A percentile compares a stretch with the other conserved stretches of the same genome.
Evolutionary conservation across 2,329 filamentous ascomycete genomes (phyloP).

Genomic region (Exophiala sp.): DNA sequence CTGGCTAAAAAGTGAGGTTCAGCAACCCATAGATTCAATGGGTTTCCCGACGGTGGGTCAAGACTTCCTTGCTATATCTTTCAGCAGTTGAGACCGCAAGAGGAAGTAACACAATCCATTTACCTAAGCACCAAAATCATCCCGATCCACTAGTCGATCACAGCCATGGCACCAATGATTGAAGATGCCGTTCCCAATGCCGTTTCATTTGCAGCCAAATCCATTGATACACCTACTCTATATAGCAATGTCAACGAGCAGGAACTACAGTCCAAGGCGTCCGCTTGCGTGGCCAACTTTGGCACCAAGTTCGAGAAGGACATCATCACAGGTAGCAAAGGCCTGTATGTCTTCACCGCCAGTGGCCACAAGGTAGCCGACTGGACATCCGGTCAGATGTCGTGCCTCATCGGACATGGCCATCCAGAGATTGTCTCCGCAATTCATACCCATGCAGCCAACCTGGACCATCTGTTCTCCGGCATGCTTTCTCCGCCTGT

Average conservation of each 20-base stretch:
- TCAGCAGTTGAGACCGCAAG: not conserved
- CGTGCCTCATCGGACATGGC: constrained; percentile 56
- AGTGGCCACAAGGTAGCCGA: constrained; percentile 50
- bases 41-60: constrained; percentile 15
- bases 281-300: constrained; percentile 27
- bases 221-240: constrained; percentile 30
- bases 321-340: constrained; percentile 46
- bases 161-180: constrained; percentile 27
- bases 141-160: not conserved
- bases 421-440: constrained; percentile 57
- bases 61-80: constrained; percentile 10
- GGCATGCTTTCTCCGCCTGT: constrained; percentile 59
- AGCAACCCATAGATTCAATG: not conserved
- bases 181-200: constrained; percentile 29
- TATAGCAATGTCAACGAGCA: constrained; percentile 35
- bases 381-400: constrained; percentile 61
- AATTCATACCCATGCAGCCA: constrained; percentile 47
- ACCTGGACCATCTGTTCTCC: constrained; percentile 58
- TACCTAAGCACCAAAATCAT: not conserved
- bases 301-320: constrained; percentile 32
- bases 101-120: not conserved
- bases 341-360: constrained; percentile 46
- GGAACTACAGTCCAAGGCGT: constrained; percentile 33
- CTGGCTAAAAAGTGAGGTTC: not conserved
- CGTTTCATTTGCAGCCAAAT: constrained; percentile 38